Base-by-base conservation (phyloP, 139 green algal genomes). In the Chlorella sorokiniana region DNA sequence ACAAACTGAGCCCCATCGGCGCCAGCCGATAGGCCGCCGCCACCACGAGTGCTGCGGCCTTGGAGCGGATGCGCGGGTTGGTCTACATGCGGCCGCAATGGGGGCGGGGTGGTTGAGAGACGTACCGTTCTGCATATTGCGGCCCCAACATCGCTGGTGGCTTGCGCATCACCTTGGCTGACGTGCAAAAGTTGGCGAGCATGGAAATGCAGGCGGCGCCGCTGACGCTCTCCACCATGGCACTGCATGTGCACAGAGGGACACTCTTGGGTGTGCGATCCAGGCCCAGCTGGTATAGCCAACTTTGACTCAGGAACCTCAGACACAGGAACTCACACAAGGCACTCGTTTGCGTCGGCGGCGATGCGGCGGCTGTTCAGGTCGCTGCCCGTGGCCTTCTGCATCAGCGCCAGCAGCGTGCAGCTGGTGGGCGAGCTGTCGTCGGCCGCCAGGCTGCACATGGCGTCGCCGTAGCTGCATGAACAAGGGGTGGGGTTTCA, bases 341-440 rank as follows among this genome's bases (percentile, higher is more conserved):
- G 72, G 72, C 72, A 79, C 18, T 23, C 35, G 27, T 79, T 79
- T 35, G 72, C 72, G 52, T 79, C 72, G 2, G 23, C 51, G 4
- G 72, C 35, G 40, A 79, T 79, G 51, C 51, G 48, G 35, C 59
- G 38, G 35, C 18, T 51, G 72, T 79, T 79, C 18, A 79, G 51
- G 51, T 67, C 72, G 52, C 33, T 35, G 35, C 72, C 72, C 29
- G 72, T 79, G 14, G 51, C 51, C 51, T 79, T 79, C 51, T 68
- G 48, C 51, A 79, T 45, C 35, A 79, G 72, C 25, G 51, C 72
- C 72, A 79, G 72, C 72, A 79, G n/a, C 0, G 51, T 20, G 33
- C 20, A 68, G 52, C 33, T 79, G 51, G 51, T 79, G 4, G 72
- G 72, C 35, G 22, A 25, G 72, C 9, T 45, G 72, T 79, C 72